Base-by-base conservation (phyloP, 805 yeast species). In the Candida berthetii region DNA sequence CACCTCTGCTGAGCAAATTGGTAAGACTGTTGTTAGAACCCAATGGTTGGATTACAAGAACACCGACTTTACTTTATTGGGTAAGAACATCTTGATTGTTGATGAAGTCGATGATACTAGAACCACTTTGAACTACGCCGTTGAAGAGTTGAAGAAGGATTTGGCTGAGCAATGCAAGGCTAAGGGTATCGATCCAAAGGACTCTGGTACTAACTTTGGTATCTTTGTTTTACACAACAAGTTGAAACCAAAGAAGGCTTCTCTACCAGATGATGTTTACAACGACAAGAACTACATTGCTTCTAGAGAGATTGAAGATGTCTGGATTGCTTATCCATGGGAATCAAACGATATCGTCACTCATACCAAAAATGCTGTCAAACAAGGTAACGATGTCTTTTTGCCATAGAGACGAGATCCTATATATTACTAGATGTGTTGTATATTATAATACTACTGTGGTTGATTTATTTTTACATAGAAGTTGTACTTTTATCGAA, bases 271-370 rank as follows among this genome's bases (percentile, higher is more conserved):
- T 16, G 81, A 77, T 34, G 73, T 85, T 52, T 65, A 76, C 66
- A 65, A 75, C 35, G 70, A 76, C 39, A 78, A 76, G 39, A 71
- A 72, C 47, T 85, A 85, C 62, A 76, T 82, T 50, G 89, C 84
- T 41, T 89, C 88, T 16, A 76, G 83, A 64, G 69, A 76, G 32
- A 85, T 84, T 36, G 89, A 85, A 29, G 93, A 85, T 55, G 71
- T 71, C 43, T 85, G 95, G 95, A 84, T 82, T 49, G 90, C 93
- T 18, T 85, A 85, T 55, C 95, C 95, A 36, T 85, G 95, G 95
- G 93, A 85, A 60, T 74, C 84, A 16, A 72, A 74, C 42, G 90
- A 85, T 60, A 84, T 85, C 54, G 88, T 81, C 19, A 68, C 65
- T 59, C 93, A 85, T 52, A 82, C 85, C 31, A 70, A 73, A 61